Evolutionary conservation across 768 basidiomycete species (phyloP).

Genomic region (Suillus sp.): DNA sequence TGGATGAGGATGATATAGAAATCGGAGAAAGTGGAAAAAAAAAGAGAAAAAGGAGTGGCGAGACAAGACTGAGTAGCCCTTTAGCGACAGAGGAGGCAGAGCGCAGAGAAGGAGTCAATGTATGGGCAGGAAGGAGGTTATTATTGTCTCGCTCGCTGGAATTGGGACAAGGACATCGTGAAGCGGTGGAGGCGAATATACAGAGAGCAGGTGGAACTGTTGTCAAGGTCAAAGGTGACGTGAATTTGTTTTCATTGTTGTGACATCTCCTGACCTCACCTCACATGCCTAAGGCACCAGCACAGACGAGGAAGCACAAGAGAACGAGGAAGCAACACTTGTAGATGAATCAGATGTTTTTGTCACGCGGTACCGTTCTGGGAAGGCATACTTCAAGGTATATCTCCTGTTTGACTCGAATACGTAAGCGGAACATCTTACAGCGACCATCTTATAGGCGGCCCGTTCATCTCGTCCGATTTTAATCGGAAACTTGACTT

Average conservation of each 20-base stretch:
- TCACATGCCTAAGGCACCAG: conserved; percentile 24
- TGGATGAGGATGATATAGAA: conserved; percentile 19
- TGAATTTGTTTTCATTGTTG: conserved; percentile 21
- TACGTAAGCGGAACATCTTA: background rate
- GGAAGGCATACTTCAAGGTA: conserved; percentile 71
- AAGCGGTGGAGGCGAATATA: conserved; percentile 63
- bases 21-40: conserved; percentile 22
- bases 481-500: conserved; percentile 72
- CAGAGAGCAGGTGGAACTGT: conserved; percentile 57
- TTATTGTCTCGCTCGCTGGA: conserved; percentile 63
- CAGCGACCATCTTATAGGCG: conserved; percentile 47
- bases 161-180: conserved; percentile 47
- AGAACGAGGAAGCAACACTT: conserved; percentile 33
- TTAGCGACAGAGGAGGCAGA: conserved; percentile 26
- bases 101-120: conserved; percentile 26
- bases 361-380: conserved; percentile 70
- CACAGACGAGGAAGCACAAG: conserved; percentile 40
- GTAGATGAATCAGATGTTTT: conserved; percentile 67
- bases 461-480: conserved; percentile 34
- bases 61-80: conserved; percentile 16
- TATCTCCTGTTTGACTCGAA: conserved; percentile 16
- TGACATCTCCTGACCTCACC: background rate
- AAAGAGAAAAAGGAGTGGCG: conserved; percentile 28
- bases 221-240: conserved; percentile 48
- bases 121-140: conserved; percentile 65